These are phyloP conservation scores for Ceratocystis cubensis DNA, from an alignment of 2,329 filamentous ascomycete genomes.

Conservation along the genomic window DNA sequence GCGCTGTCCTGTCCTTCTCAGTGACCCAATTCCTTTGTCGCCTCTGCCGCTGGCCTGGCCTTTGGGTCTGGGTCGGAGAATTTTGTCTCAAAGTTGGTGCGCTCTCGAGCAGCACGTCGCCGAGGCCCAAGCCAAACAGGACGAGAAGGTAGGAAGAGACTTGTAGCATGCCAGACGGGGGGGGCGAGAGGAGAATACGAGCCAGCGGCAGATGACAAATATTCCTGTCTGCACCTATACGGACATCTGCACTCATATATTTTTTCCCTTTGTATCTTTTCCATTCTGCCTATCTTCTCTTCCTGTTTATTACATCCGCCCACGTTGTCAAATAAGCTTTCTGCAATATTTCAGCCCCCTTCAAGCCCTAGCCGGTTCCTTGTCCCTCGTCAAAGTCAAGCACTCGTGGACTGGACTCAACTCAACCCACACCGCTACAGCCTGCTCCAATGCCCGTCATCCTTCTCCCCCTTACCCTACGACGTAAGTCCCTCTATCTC, in stretches of 20 bases:
- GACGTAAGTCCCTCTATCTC: not conserved
- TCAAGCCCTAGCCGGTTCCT: not conserved
- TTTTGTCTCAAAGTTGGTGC: slow-evolving; percentile 8
- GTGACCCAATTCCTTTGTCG: not conserved
- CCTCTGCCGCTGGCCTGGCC: not conserved
- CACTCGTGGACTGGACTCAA: not conserved
- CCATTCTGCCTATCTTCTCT: not conserved
- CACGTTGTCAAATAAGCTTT: not conserved
- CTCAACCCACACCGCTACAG: not conserved
- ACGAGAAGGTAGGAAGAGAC: not conserved
- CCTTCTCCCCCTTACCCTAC: not conserved
- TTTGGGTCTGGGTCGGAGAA: slow-evolving; percentile 4
- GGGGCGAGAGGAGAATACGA: not conserved
- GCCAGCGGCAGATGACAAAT: not conserved
- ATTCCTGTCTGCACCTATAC: not conserved
- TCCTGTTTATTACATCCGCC: not conserved
- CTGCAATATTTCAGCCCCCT: not conserved
- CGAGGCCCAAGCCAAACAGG: not conserved
- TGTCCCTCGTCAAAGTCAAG: too few relatives aligned
- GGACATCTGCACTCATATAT: not conserved
- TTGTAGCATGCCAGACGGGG: not conserved
- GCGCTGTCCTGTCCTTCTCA: not conserved
- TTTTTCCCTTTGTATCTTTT: not conserved
- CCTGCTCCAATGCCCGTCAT: not conserved
- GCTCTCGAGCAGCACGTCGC: slow-evolving; percentile 4